Percentiles rank a stretch among this genome's conserved stretches.
Conservation (phyloP, 1,284 basidiomycete species). For the Hymenochaete sp. region DNA sequence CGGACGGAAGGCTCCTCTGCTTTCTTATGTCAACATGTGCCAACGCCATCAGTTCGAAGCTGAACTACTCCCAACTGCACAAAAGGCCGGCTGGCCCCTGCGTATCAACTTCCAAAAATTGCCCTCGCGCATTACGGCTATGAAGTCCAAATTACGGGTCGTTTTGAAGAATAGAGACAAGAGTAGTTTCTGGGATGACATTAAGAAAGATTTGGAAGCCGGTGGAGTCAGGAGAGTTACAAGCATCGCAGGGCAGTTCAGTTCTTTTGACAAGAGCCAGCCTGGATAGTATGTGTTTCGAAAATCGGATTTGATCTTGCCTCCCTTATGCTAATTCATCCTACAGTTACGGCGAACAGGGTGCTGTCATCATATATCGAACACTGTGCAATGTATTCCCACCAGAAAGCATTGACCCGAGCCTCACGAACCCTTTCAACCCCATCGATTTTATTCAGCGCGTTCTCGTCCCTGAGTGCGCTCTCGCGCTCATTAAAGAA, state of each 20-base stretch:
- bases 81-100: constrained; percentile 64
- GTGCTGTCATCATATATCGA: constrained; percentile 68
- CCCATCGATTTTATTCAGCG: constrained; percentile 63
- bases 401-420: constrained; percentile 42
- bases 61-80: constrained; percentile 59
- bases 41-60: constrained; percentile 70
- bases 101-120: constrained; percentile 54
- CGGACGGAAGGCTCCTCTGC: constrained; percentile 56
- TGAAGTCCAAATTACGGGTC: constrained; percentile 37
- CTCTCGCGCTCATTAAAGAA: constrained; percentile 60
- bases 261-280: constrained; percentile 66
- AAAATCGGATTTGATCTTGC: constrained; percentile 1
- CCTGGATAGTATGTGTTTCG: constrained; percentile 67
- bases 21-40: constrained; percentile 56
- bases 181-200: constrained; percentile 61
- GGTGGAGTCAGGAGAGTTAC: constrained; percentile 56
- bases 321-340: constrained; percentile 4
- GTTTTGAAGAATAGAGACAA: constrained; percentile 42
- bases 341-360: constrained; percentile 71
- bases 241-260: constrained; percentile 62
- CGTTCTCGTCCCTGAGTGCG: constrained; percentile 69
- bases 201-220: constrained; percentile 48
- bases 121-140: constrained; percentile 39
- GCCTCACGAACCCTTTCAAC: constrained; percentile 49
- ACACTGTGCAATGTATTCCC: constrained; percentile 69